phyloP scores from a whole-genome alignment of 164 flowering plant genomes.

The Echeveria elegans region DNA sequence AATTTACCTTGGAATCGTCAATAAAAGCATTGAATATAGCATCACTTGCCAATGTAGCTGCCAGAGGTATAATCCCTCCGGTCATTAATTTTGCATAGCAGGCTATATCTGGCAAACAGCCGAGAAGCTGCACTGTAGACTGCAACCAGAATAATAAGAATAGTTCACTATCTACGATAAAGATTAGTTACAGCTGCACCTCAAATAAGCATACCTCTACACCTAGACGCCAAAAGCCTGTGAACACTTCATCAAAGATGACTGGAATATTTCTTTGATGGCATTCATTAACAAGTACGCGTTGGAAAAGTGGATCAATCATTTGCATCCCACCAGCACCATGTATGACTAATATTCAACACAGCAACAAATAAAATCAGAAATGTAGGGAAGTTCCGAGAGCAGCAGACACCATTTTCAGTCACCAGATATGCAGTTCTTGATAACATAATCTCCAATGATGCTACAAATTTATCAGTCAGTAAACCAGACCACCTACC shows the following conservation, averaged over 20 bases:
- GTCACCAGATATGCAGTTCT: neutral
- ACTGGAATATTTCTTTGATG: conserved; percentile 58
- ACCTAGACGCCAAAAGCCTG: conserved; percentile 98
- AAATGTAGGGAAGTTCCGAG: neutral
- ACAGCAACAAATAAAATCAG: neutral
- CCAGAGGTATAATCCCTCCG: conserved; percentile 84
- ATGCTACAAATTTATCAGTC: neutral
- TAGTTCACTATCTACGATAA: neutral
- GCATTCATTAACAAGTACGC: conserved; percentile 75
- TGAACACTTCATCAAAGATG: conserved; percentile 92
- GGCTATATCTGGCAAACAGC: conserved; percentile 78
- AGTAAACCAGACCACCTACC: conserved; percentile 34
- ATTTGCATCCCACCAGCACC: conserved; percentile 96
- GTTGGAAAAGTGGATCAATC: conserved; percentile 94
- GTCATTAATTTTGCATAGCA: conserved; percentile 89
- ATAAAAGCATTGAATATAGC: conserved; percentile 63
- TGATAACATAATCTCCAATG: neutral
- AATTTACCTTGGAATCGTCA: conserved; percentile 81
- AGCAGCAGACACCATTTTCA: neutral
- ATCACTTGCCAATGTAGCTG: conserved; percentile 80
- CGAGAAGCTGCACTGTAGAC: conserved; percentile 81
- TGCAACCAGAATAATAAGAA: conserved; percentile 16
- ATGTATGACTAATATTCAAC: conserved; percentile 52
- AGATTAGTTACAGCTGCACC: conserved; percentile 10
- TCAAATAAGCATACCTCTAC: conserved; percentile 61